phyloP scores from a whole-genome alignment of 345 rosid genomes.

The Pistacia integerrima region DNA sequence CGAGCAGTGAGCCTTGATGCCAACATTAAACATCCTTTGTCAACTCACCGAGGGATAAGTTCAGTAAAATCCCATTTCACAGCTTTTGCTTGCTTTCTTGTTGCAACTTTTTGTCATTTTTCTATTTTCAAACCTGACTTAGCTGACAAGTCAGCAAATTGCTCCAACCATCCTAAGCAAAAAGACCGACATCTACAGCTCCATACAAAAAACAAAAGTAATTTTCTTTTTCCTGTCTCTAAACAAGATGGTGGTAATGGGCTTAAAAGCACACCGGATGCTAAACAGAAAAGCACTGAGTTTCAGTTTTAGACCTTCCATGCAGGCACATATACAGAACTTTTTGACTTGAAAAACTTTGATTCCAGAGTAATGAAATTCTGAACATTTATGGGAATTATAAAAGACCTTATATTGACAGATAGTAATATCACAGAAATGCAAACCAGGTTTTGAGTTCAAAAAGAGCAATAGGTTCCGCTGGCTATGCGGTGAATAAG shows the following conservation, averaged over 20 bases:
- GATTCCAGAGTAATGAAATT: conserved; percentile 6
- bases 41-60: neutral
- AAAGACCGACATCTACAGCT: neutral
- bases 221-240: neutral
- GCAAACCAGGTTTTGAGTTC: conserved; percentile 2
- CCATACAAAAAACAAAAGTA: neutral
- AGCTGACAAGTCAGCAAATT: neutral
- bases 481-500: conserved; percentile 4
- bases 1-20: conserved; percentile 21
- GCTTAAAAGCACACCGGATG: conserved; percentile 4
- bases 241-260: neutral
- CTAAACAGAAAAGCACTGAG: neutral
- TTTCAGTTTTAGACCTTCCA: conserved; percentile 18
- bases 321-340: conserved; percentile 4
- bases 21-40: conserved; percentile 8
- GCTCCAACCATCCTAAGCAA: conserved; percentile 13
- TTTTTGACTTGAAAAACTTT: conserved; percentile 15
- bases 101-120: conserved; percentile 12
- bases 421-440: neutral
- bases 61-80: neutral
- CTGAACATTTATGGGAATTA: neutral
- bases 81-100: conserved; percentile 15
- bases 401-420: conserved; percentile 10
- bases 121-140: neutral
- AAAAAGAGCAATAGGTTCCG: neutral